These are phyloP conservation scores for Ophiognomonia clavigignenti-juglandacearum DNA, from an alignment of 2,329 filamentous ascomycete species.

Conservation along the genomic window DNA sequence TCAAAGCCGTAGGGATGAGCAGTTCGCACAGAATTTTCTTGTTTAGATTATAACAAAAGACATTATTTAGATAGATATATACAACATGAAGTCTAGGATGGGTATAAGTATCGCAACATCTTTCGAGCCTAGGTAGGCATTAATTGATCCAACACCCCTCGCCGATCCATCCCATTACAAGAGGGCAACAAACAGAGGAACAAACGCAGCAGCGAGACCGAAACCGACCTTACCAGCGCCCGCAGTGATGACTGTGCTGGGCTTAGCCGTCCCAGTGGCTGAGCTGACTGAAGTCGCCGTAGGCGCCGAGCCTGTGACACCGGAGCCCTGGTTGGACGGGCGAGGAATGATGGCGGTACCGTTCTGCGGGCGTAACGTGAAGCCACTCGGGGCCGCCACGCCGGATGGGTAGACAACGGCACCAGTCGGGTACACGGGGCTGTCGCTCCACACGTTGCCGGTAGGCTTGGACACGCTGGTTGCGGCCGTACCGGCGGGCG, in stretches of 20 bases:
- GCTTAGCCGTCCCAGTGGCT: not conserved
- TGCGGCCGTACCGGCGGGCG: not conserved
- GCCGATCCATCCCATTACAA: no score
- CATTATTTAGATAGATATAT: no score
- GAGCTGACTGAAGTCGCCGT: slow-evolving; percentile 2
- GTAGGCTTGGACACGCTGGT: not conserved
- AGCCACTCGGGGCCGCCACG: slow-evolving; percentile 12
- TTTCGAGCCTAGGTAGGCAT: no score
- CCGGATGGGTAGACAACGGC: slow-evolving; percentile 6
- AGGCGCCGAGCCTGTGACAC: not conserved
- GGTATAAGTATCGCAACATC: no score
- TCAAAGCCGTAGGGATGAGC: no score
- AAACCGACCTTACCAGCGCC: slow-evolving; percentile 14
- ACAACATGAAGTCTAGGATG: no score
- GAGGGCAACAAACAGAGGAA: slow-evolving; percentile 11
- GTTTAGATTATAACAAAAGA: no score
- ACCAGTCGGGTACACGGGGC: not conserved
- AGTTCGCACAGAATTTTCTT: no score
- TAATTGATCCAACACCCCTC: no score
- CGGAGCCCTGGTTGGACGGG: slow-evolving; percentile 1
- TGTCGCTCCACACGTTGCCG: not conserved
- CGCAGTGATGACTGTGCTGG: slow-evolving; percentile 6
- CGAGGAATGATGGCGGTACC: slow-evolving; percentile 12
- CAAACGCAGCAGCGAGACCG: slow-evolving; percentile 14
- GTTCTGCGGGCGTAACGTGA: slow-evolving; percentile 5